A percentile compares a stretch with the other conserved stretches of the same genome.
Conservation (phyloP, 257 asterid species). For the Solanum phureja region DNA sequence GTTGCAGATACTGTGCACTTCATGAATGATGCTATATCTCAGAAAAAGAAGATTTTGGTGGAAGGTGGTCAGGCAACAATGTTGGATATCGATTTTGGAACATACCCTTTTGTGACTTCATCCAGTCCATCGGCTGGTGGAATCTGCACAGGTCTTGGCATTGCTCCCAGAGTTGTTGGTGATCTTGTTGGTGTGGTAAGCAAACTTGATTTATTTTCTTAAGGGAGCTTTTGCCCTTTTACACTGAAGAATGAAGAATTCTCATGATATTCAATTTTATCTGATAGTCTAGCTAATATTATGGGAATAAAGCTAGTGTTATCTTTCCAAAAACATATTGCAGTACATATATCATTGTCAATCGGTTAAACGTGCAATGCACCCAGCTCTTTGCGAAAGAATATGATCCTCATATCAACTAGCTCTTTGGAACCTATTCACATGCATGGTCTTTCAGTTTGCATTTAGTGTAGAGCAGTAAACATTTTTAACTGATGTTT, state of each 20-base stretch:
- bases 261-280: background rate
- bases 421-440: background rate
- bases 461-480: background rate
- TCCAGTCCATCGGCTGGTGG: constrained; percentile 98
- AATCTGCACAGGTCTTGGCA: constrained; percentile 91
- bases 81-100: constrained; percentile 90
- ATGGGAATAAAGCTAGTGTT: background rate
- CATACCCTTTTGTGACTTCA: constrained; percentile 91
- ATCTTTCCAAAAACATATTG: background rate
- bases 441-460: background rate
- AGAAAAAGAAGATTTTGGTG: constrained; percentile 59
- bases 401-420: background rate
- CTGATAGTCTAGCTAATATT: background rate
- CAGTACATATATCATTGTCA: background rate
- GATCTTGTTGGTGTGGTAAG: constrained; percentile 94
- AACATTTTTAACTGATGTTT: background rate
- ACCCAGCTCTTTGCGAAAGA: background rate
- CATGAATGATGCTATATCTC: constrained; percentile 63
- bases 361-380: background rate
- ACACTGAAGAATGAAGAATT: background rate
- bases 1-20: constrained; percentile 76
- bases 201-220: background rate
- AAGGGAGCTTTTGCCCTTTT: background rate
- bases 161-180: constrained; percentile 82
- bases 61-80: constrained; percentile 99